Base-by-base conservation (phyloP, 257 asterid genomes). In the Nicotiana tabacum region DNA sequence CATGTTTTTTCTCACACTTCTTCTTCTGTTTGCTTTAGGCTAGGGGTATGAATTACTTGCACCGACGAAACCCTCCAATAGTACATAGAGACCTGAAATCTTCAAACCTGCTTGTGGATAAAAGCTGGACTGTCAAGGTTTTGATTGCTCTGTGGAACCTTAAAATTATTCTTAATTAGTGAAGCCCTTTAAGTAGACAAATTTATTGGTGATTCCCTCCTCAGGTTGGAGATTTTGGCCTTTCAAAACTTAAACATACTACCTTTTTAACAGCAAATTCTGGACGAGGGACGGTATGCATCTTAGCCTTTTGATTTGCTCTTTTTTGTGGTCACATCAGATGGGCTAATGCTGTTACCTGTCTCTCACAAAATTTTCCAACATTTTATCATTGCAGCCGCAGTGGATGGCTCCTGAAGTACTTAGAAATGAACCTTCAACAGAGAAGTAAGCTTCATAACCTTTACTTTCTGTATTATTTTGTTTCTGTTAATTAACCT, bases 321-420 rank as follows among this genome's bases (percentile, higher is more conserved):
- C n/a, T 39, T 55, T 68, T 0, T 39, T 37, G 32, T 69, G 56
- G 57, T 69, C 2, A 5, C n/a, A 27, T 11, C 3, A 13, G 21
- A 81, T 48, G 48, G 0, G 18, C 67, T 51, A 27, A 53, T 15
- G 29, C 27, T 5, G 17, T 58, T n/a, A 53, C 15, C 17, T 62
- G 8, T 78, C 67, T 32, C n/a, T 29, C 55, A 5, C 18, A 9
- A n/a, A 79, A 64, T 62, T 77, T 81, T 56, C 65, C 60, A 51
- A 35, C 48, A 66, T 66, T 53, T 85, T 57, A 6, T 24, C 46
- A 56, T 65, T 56, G 87, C 94, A 93, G 98, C 94, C 97, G 39
- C 94, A 91, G 85, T 93, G 97, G 95, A 93, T 93, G 97, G 98
- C 98, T 81, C 98, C 98, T 67, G 98, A 93, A 92, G 93, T 92